These are phyloP conservation scores for Protomyces arabidopsidicola DNA, from an alignment of 1,139 yeast genomes.

Conservation along the genomic window DNA sequence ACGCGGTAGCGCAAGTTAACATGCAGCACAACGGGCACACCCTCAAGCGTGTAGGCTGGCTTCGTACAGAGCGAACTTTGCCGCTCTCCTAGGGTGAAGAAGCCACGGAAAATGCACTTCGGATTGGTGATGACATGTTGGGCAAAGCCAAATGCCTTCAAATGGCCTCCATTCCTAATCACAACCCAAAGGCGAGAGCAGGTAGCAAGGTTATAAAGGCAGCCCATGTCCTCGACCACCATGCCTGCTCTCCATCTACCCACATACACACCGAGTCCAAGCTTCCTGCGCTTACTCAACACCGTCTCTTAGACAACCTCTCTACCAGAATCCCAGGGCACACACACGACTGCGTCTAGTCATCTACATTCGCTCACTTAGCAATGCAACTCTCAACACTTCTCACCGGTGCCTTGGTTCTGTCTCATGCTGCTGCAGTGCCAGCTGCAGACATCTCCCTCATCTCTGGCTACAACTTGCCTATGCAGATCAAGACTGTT, in stretches of 20 bases:
- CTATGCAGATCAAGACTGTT: constrained; percentile 14
- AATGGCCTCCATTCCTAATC: constrained; percentile 4
- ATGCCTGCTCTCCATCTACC: no score
- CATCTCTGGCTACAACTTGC: constrained; percentile 19
- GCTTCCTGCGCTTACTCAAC: constrained; percentile 1
- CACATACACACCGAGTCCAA: not conserved
- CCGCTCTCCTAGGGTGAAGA: constrained; percentile 21
- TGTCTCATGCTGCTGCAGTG: not conserved
- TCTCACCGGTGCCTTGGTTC: not conserved
- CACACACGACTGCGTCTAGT: not conserved
- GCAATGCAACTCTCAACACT: not conserved
- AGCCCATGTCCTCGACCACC: no score
- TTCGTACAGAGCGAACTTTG: constrained; percentile 14
- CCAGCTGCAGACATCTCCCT: constrained; percentile 13
- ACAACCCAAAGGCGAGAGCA: no score
- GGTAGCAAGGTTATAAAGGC: no score
- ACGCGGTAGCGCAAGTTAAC: constrained; percentile 19
- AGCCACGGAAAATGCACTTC: constrained; percentile 8
- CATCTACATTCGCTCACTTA: not conserved
- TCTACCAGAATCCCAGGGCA: not conserved
- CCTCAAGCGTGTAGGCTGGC: constrained; percentile 19
- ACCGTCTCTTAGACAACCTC: constrained; percentile 3
- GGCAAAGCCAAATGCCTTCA: not conserved
- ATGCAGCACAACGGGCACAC: constrained; percentile 19
- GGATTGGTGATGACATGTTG: constrained; percentile 21